These are phyloP conservation scores for Fraxinus excelsior DNA, from an alignment of 257 asterid species.

Conservation along the genomic window DNA sequence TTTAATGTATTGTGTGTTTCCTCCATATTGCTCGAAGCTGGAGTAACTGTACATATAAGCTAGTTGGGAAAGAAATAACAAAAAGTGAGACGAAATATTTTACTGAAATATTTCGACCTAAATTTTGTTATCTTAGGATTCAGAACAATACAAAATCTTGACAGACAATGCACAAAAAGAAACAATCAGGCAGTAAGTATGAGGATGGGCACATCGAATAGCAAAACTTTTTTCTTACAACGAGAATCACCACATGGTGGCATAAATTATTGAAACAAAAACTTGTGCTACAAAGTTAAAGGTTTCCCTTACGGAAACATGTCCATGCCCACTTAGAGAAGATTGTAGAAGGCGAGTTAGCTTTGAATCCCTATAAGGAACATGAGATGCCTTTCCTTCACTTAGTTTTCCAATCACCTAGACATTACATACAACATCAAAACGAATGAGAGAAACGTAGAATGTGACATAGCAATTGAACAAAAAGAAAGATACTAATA, in stretches of 20 bases:
- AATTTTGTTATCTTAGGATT: slow-evolving; percentile 1
- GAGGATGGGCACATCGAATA: slow-evolving; percentile 7
- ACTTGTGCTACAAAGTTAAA: neutral
- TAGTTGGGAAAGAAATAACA: slow-evolving; percentile 34
- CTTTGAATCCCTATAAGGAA: slow-evolving; percentile 97
- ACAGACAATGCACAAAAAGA: slow-evolving; percentile 21
- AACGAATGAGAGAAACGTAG: slow-evolving; percentile 9
- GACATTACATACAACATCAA: slow-evolving; percentile 12
- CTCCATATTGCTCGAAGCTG: slow-evolving; percentile 98
- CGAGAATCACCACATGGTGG: slow-evolving; percentile 11
- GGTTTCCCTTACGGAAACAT: slow-evolving; percentile 81
- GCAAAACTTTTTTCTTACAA: neutral
- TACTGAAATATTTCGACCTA: slow-evolving; percentile 17
- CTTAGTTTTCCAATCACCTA: slow-evolving; percentile 99
- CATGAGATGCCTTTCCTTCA: slow-evolving; percentile 96
- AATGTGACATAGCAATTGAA: neutral
- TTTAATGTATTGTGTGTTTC: slow-evolving; percentile 97
- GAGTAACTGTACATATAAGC: slow-evolving; percentile 98
- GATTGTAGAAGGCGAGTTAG: slow-evolving; percentile 96
- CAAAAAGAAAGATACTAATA: slow-evolving; percentile 10
- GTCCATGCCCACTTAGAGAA: slow-evolving; percentile 97
- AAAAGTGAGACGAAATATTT: slow-evolving; percentile 25
- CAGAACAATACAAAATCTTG: slow-evolving; percentile 11
- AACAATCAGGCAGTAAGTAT: slow-evolving; percentile 20
- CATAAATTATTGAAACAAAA: slow-evolving; percentile 25